Percentiles rank a stretch among this genome's conserved stretches.
Conservation (phyloP, 2,329 filamentous ascomycete species). For the Paracorniculantispora psalliotae region DNA sequence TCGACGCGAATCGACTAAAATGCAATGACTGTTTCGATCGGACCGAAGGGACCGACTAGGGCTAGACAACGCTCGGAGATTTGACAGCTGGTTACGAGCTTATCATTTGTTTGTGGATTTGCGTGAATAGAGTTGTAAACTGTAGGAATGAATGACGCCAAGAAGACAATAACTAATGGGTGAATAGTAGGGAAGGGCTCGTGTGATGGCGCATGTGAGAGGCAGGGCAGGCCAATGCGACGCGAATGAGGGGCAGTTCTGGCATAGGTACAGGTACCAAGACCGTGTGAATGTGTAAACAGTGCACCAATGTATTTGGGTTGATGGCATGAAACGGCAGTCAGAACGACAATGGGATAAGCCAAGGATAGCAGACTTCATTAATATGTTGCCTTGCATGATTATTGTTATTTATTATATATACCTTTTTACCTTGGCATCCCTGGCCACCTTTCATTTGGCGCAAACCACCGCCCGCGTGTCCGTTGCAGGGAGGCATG, state of each 20-base stretch:
- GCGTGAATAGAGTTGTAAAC: background rate
- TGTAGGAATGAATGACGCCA: too few species aligned
- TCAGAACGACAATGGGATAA: too few species aligned
- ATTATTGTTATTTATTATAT: background rate
- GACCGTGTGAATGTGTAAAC: background rate
- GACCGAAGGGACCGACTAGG: background rate
- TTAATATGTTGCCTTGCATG: too few species aligned
- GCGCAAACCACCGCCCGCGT: background rate
- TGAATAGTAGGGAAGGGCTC: too few species aligned
- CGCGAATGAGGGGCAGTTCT: slow-evolving; percentile 4
- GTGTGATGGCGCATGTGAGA: background rate
- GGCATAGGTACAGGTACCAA: background rate
- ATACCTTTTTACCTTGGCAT: too few species aligned
- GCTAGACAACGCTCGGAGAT: background rate
- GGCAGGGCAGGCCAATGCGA: background rate
- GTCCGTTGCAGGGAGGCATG: too few species aligned
- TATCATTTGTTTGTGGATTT: background rate
- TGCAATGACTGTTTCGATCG: background rate
- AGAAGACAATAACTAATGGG: too few species aligned
- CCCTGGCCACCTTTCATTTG: background rate
- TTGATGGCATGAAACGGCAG: too few species aligned
- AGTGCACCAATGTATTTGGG: too few species aligned
- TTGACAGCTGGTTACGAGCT: background rate
- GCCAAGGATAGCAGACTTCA: too few species aligned
- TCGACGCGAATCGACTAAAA: background rate